phyloP scores from a whole-genome alignment of 495 filamentous ascomycete species.

The Saxophila tyrrhenica region DNA sequence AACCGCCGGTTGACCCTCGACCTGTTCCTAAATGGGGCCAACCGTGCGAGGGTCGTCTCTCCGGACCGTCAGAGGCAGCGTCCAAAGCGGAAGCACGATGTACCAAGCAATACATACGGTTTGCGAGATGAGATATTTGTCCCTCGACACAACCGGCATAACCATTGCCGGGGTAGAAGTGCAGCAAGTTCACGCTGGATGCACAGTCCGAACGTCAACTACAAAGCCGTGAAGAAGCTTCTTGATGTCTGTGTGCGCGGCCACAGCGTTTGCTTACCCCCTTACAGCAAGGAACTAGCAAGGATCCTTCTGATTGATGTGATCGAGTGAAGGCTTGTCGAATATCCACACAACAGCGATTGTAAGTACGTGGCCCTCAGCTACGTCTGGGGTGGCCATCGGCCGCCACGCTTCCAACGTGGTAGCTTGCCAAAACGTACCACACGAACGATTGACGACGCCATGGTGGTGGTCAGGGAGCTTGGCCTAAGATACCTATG shows the following conservation, averaged over 20 bases:
- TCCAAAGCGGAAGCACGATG: too few relatives aligned
- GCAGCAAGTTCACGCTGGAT: too few relatives aligned
- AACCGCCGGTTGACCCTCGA: too few relatives aligned
- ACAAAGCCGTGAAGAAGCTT: too few relatives aligned
- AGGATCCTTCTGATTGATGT: neutral
- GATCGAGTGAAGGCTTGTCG: neutral
- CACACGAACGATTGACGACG: neutral
- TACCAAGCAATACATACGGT: too few relatives aligned
- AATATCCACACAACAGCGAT: neutral
- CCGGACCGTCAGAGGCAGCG: too few relatives aligned
- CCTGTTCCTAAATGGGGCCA: too few relatives aligned
- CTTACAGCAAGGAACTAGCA: neutral
- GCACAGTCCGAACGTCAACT: too few relatives aligned
- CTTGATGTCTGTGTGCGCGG: neutral
- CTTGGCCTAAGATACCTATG: neutral
- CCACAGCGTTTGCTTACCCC: neutral
- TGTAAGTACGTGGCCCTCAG: conserved; percentile 1
- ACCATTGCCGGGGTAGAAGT: too few relatives aligned
- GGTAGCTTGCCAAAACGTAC: neutral
- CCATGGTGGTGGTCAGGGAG: neutral
- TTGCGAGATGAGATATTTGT: too few relatives aligned
- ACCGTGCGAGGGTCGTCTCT: too few relatives aligned
- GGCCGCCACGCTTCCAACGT: neutral
- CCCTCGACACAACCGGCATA: too few relatives aligned
- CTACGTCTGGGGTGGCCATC: neutral